Evolutionary conservation across 257 asterid genomes (phyloP).

Genomic region (Cinchona pubescens): DNA sequence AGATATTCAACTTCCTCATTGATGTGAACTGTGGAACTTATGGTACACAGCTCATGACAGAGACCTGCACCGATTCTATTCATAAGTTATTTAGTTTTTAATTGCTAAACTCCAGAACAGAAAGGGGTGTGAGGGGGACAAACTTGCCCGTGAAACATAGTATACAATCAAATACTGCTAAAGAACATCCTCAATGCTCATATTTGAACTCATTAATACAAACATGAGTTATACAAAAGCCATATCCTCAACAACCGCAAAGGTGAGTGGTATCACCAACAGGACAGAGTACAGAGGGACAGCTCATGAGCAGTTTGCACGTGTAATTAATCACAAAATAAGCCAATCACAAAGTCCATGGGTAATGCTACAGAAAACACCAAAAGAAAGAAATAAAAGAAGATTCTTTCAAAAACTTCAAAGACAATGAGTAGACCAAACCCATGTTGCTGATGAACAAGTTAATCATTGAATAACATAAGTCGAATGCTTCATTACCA

Average conservation of each 20-base stretch:
- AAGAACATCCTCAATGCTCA: conserved; percentile 4
- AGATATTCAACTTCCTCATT: conserved; percentile 36
- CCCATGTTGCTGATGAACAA: background rate
- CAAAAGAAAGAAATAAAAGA: background rate
- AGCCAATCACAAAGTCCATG: background rate
- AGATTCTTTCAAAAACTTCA: background rate
- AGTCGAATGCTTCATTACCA: background rate
- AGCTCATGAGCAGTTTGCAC: background rate
- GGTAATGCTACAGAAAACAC: background rate
- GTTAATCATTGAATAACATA: background rate
- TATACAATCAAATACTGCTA: conserved; percentile 1
- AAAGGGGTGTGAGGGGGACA: background rate
- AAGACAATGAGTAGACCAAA: background rate
- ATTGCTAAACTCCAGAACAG: conserved; percentile 2
- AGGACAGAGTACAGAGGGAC: too few relatives aligned
- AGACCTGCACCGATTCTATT: conserved; percentile 47
- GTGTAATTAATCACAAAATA: background rate
- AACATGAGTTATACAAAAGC: background rate
- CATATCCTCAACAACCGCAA: background rate
- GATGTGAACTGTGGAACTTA: conserved; percentile 37
- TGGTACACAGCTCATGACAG: conserved; percentile 64
- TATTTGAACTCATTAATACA: background rate
- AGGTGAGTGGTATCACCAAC: background rate
- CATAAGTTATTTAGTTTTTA: conserved; percentile 17
- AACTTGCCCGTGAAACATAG: conserved; percentile 4